Base-by-base conservation (phyloP, 495 filamentous ascomycete genomes). In the Xylaria palmicola region DNA sequence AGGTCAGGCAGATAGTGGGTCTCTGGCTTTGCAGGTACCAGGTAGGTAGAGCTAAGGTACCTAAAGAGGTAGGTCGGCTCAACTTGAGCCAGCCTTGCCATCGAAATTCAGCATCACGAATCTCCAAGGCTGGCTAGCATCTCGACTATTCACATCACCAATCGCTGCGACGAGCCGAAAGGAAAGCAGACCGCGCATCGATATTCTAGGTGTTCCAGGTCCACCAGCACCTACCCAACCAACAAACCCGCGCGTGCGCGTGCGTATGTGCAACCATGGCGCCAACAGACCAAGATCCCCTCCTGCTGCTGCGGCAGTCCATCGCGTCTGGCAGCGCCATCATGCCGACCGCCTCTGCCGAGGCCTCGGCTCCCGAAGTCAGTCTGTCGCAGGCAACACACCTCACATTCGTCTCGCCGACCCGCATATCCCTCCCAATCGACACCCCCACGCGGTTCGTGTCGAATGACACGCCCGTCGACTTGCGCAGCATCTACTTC, bases 401-500 rank as follows among this genome's bases (percentile, higher is more conserved):
- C 73, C 85, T 98, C 22, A 83, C 86, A 60, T 98, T 98, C 79
- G 76, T 84, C 49, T 72, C 80, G 39, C 83, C 86, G 2, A 62
- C 77, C 6, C 85, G 83, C 51, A 80, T 88, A 40, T 76, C 86
- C n/a, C 80, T 96, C 56, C 79, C 89, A 2, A 84, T 99, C 64
- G 83, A 83, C 45, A 81, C 87, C 9, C 81, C 86, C 10, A 98
- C 95, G 41, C 91, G 94, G 62, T 97, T 98, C 80, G 79, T 88
- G 49, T 83, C 84, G 36, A 77, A 82, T 39, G 81, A 85, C 48
- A 84, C 86, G 43, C 80, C 90, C 1, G 87, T 97, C 63, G 90
- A 97, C 72, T 83, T 99, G 39, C 91, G 94, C 72, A 90, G 87
- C 74, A 92, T 98, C 77, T 97, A 91, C 76, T 95, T 97, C 62